phyloP scores from a whole-genome alignment of 352 stramenopile genomes.

The Blastocystis sp. region DNA sequence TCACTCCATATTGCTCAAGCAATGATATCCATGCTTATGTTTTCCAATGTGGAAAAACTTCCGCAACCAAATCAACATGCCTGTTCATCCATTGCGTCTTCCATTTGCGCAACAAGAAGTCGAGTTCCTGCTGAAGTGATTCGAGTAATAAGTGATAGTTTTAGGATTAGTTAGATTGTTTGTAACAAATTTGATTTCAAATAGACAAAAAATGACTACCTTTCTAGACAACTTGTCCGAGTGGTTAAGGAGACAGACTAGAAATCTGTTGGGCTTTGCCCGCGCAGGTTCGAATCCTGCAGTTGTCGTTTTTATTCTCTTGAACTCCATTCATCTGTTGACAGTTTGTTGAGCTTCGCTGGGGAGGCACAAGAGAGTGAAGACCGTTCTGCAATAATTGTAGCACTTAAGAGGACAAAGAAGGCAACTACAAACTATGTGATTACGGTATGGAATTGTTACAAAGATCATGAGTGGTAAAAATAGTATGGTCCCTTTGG shows the following conservation, averaged over 20 bases:
- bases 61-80: not conserved
- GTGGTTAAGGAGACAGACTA: constrained; percentile 68
- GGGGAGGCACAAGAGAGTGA: not conserved
- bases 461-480: not conserved
- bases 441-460: not conserved
- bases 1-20: not conserved
- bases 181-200: not conserved
- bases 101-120: not conserved
- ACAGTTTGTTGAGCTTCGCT: too few relatives aligned
- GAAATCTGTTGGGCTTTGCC: constrained; percentile 67
- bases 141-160: not conserved
- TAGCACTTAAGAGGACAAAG: not conserved
- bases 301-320: constrained; percentile 61
- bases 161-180: not conserved
- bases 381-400: not conserved
- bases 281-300: constrained; percentile 68
- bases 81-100: not conserved
- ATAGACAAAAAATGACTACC: not conserved
- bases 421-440: constrained; percentile 23
- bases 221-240: constrained; percentile 62
- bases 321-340: too few relatives aligned
- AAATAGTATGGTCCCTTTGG: not conserved
- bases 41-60: not conserved
- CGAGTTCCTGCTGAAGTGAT: not conserved
- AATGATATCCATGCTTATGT: constrained; percentile 7